Evolutionary conservation across 148 eudicot species (phyloP), one percentile per base, ranked within the genome.

Genomic region (Vaccinium corymbosum): DNA sequence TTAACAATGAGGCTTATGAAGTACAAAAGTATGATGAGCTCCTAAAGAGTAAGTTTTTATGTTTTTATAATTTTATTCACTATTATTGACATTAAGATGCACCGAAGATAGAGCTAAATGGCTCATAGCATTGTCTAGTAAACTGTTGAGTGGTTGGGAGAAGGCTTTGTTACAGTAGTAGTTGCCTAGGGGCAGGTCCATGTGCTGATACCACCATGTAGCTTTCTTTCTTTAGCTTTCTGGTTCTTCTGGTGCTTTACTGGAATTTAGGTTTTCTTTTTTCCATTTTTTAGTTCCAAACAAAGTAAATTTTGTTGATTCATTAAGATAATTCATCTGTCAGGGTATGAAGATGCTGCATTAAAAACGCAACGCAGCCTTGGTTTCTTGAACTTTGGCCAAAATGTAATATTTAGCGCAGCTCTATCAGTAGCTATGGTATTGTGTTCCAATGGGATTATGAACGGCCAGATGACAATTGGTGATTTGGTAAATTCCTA

Each of bases 261-360:
- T 7, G 38, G 57, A 16, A 55, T 32, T 68, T 27, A 22, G 9
- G 71, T 64, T 22, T 64, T 64, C 5, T 35, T 46, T 48, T 76
- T 76, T 38, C 19, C 2, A 49, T 11, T 78, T 78, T 78, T 78
- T 78, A 6, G 53, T 77, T 77, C 19, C 38, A 77, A 51, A 49
- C 4, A 49, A n/a, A n/a, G 55, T 76, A 76, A 4, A 73, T 19
- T 46, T 19, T 13, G 38, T 77, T 77, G 80, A 50, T 77, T 49
- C 59, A 50, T 50, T 57, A 77, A 20, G 80, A 5, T 68, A 32
- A 64, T 86, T 22, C 57, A 66, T 83, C 29, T 64, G 86, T 50
- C 90, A 95, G 98, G 93, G 85, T 95, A 94, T 88, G 98, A 94
- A 86, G 93, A 92, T 88, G 98, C 98, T 89, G 98, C 98, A 74